Evolutionary conservation across 805 yeast genomes (phyloP).

Genomic region (Gaillardinia entomophila): DNA sequence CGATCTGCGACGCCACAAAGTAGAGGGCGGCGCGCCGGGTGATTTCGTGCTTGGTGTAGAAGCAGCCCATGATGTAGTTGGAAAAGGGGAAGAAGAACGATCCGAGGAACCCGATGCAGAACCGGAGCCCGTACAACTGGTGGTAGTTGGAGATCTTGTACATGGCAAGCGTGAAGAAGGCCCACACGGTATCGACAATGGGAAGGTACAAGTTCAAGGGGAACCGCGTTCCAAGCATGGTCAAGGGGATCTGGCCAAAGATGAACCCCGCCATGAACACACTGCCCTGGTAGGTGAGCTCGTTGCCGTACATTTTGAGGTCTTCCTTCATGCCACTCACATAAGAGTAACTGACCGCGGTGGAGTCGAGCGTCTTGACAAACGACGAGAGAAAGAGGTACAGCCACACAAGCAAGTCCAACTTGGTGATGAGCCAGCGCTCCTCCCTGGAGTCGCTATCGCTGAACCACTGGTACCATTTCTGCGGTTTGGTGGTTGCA

Average conservation of each 20-base stretch:
- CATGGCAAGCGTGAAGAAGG: slow-evolving; percentile 7
- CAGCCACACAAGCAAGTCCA: slow-evolving; percentile 3
- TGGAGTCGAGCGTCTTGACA: slow-evolving; percentile 3
- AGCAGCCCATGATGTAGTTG: slow-evolving; percentile 33
- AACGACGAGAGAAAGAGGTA: slow-evolving; percentile 4
- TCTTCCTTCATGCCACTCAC: slow-evolving; percentile 4
- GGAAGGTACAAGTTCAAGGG: slow-evolving; percentile 19
- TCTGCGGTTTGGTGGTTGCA: not conserved
- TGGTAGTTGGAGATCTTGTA: slow-evolving; percentile 7
- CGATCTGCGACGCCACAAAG: slow-evolving; percentile 19
- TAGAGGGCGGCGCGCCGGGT: slow-evolving; percentile 25
- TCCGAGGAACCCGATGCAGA: slow-evolving; percentile 39
- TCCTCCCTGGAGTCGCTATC: slow-evolving; percentile 2
- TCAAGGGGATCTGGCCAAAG: slow-evolving; percentile 23
- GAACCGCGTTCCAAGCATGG: slow-evolving; percentile 17
- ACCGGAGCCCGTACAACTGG: slow-evolving; percentile 36
- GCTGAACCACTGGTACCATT: slow-evolving; percentile 5
- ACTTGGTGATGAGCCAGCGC: slow-evolving; percentile 1
- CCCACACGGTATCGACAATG: slow-evolving; percentile 11
- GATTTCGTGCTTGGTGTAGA: slow-evolving; percentile 40
- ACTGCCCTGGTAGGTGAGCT: slow-evolving; percentile 5
- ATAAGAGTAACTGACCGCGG: slow-evolving; percentile 1
- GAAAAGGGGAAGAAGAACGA: slow-evolving; percentile 38
- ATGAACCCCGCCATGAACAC: slow-evolving; percentile 18
- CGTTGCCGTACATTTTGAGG: slow-evolving; percentile 1